A percentile compares a stretch with the other conserved stretches of the same genome.
Evolutionary conservation across 345 rosid genomes (phyloP).

Genomic region (Eucalyptus victrix): DNA sequence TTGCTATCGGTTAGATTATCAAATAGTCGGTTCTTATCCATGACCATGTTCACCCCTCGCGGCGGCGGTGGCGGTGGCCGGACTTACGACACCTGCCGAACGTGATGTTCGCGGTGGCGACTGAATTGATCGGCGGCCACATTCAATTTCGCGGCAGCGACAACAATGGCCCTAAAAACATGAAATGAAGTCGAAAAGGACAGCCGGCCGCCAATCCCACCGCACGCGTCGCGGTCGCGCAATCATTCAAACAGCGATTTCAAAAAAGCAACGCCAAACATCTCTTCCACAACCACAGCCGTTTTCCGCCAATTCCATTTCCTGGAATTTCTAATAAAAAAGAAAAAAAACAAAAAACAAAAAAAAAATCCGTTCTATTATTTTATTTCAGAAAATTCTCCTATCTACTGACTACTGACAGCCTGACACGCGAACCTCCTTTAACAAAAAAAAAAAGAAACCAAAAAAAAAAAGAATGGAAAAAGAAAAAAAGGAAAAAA

Average conservation of each 20-base stretch:
- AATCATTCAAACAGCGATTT: not conserved
- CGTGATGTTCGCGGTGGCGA: not conserved
- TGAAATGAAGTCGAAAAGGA: not conserved
- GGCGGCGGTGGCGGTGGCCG: rapidly evolving
- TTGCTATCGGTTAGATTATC: rapidly evolving
- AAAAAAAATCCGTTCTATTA: not conserved
- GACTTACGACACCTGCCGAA: not conserved
- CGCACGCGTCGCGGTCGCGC: not conserved
- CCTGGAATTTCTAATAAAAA: not conserved
- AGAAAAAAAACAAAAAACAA: no score
- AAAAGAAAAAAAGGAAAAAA: not conserved
- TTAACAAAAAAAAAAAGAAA: not conserved
- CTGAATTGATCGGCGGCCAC: no score
- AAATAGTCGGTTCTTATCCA: no score
- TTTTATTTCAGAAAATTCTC: not conserved
- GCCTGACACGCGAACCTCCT: not conserved
- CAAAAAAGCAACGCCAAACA: not conserved
- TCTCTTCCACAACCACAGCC: not conserved
- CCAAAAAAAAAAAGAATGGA: not conserved
- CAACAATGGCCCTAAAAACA: not conserved
- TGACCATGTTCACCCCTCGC: no score
- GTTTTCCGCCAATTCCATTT: not conserved
- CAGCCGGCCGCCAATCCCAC: not conserved
- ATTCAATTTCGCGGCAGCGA: no score
- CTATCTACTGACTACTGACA: not conserved